These are phyloP conservation scores for Yamadazyma triangularis DNA, from an alignment of 1,139 yeast species.

Conservation along the genomic window DNA sequence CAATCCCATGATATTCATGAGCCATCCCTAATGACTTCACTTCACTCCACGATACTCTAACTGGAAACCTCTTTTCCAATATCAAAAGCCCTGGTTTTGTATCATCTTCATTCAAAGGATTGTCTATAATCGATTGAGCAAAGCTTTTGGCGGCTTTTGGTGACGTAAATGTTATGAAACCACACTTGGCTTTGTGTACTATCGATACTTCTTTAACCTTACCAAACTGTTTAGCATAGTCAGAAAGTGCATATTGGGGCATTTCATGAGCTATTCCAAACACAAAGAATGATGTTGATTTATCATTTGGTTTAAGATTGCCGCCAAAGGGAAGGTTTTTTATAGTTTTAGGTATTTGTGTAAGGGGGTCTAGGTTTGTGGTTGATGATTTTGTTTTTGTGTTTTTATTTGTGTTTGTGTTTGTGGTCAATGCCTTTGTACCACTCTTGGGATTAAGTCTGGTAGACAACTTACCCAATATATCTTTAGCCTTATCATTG, in stretches of 20 bases:
- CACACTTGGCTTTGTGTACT: slow-evolving; percentile 63
- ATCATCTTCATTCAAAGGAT: slow-evolving; percentile 28
- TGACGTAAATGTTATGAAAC: slow-evolving; percentile 51
- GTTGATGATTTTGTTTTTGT: slow-evolving; percentile 52
- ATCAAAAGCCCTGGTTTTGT: slow-evolving; percentile 33
- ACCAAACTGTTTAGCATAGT: slow-evolving; percentile 44
- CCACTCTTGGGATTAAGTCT: slow-evolving; percentile 6
- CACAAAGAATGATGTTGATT: slow-evolving; percentile 56
- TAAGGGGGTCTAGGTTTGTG: slow-evolving; percentile 51
- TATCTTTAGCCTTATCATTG: slow-evolving; percentile 8
- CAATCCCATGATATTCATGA: slow-evolving; percentile 48
- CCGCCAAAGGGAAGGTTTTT: slow-evolving; percentile 62
- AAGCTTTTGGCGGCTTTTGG: slow-evolving; percentile 53
- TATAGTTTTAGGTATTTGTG: slow-evolving; percentile 30
- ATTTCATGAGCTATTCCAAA: slow-evolving; percentile 66
- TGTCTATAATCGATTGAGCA: slow-evolving; percentile 31
- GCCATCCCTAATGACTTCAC: slow-evolving; percentile 46
- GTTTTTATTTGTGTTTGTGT: slow-evolving; percentile 48
- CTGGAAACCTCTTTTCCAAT: slow-evolving; percentile 35
- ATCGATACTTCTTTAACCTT: slow-evolving; percentile 45
- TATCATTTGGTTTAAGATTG: slow-evolving; percentile 31
- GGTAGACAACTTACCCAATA: slow-evolving; percentile 5
- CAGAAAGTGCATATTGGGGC: slow-evolving; percentile 58
- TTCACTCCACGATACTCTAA: slow-evolving; percentile 66
- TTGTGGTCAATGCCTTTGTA: too few species aligned